A percentile compares a stretch with the other conserved stretches of the same genome.
phyloP scores from a whole-genome alignment of 108 stramenopile species.

The Aurantiochytrium sp. region DNA sequence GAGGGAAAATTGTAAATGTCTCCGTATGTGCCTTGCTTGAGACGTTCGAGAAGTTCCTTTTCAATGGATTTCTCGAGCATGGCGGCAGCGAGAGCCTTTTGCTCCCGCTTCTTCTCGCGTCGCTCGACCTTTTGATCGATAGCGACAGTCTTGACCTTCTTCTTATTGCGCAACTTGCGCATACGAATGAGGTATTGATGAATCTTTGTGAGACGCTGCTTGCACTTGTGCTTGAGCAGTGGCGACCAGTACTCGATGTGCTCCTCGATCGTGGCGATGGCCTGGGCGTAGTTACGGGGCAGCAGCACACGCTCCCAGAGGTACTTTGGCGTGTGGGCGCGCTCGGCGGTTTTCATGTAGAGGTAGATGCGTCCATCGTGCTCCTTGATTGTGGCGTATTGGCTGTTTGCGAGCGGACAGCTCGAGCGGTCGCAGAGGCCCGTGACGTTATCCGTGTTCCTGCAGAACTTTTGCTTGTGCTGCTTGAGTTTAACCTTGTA shows the following conservation, averaged over 20 bases:
- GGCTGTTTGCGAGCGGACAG: constrained; percentile 91
- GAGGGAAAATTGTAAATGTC: constrained; percentile 96
- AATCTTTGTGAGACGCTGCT: constrained; percentile 95
- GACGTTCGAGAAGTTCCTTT: constrained; percentile 84
- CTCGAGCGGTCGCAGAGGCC: constrained; percentile 88
- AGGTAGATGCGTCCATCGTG: constrained; percentile 80
- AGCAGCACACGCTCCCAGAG: constrained; percentile 93
- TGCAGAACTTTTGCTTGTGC: constrained; percentile 70
- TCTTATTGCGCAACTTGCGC: constrained; percentile 84
- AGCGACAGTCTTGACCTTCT: constrained; percentile 65
- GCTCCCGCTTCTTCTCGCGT: background rate
- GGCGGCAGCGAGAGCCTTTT: constrained; percentile 59
- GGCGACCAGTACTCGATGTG: constrained; percentile 91
- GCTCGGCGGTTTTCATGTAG: constrained; percentile 89
- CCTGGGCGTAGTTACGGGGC: constrained; percentile 80
- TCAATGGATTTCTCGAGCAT: constrained; percentile 79
- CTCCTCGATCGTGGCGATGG: constrained; percentile 74
- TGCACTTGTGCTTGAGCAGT: constrained; percentile 73
- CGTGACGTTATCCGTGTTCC: constrained; percentile 88
- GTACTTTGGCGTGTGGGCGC: constrained; percentile 91
- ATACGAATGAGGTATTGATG: constrained; percentile 94
- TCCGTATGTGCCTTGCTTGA: constrained; percentile 87
- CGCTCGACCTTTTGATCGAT: constrained; percentile 62
- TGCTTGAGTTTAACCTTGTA: constrained; percentile 63
- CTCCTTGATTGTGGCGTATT: constrained; percentile 93